Evolutionary conservation across 768 basidiomycete genomes (phyloP).

Genomic region (Suillus tomentosus): DNA sequence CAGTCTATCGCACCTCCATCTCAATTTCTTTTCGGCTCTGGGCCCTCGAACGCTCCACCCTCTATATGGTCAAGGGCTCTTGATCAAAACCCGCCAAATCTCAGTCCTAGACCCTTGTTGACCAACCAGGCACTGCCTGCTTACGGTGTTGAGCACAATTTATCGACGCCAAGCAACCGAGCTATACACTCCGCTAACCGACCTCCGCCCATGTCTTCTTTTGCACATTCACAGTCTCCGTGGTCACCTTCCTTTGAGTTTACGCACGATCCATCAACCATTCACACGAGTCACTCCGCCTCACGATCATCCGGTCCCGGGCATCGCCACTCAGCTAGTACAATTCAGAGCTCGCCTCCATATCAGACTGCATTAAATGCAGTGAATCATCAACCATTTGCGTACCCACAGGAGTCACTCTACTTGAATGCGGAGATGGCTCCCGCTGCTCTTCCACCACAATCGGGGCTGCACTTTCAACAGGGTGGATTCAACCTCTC

Average conservation of each 20-base stretch:
- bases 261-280: constrained; percentile 18
- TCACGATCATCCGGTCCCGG: constrained; percentile 12
- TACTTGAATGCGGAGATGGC: constrained; percentile 7
- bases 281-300: background rate
- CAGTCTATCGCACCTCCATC: constrained; percentile 35
- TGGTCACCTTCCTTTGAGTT: constrained; percentile 32
- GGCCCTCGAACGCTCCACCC: constrained; percentile 43
- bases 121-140: background rate
- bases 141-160: constrained; percentile 10
- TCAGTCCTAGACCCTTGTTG: constrained; percentile 1
- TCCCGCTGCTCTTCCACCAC: background rate
- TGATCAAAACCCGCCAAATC: constrained; percentile 41
- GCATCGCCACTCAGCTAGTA: constrained; percentile 19
- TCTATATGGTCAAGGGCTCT: constrained; percentile 71
- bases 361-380: constrained; percentile 14
- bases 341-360: constrained; percentile 19
- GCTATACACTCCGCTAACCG: constrained; percentile 19
- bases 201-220: background rate
- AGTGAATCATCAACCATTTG: constrained; percentile 3
- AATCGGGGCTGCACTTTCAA: background rate
- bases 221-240: constrained; percentile 11
- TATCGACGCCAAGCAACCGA: constrained; percentile 18
- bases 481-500: constrained; percentile 9
- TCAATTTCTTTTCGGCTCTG: constrained; percentile 55
- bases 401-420: constrained; percentile 7